Base-by-base conservation (phyloP, 2,329 filamentous ascomycete species). In the Diaporthe citriasiana region DNA sequence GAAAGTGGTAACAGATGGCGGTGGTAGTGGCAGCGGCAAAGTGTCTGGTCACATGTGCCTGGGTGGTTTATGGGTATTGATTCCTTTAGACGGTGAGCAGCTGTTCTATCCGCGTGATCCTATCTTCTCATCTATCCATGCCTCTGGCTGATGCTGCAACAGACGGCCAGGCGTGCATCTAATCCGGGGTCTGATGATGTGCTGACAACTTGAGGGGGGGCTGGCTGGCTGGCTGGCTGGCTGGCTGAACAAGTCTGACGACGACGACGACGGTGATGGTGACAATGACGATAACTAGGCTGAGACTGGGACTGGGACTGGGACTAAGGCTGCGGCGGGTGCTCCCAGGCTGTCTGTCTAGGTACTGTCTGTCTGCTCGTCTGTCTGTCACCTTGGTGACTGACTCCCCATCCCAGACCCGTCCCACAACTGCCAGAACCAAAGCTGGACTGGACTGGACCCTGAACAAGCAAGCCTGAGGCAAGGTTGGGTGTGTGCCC, bases 231-330 rank as follows among this genome's bases (percentile, higher is more conserved):
- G 2, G 30, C n/a, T n/a, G 33, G 19, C 22, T 57, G 55, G 5
- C 45, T 35, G n/a, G 10, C 1, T 19, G 25, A n/a, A 8, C 19
- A n/a, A 10, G 7, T 25, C 17, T 7, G 30, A 33, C 35, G 40
- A 15, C 25, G 38, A 63, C n/a, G 57, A 38, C 12, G 59, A 63
- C 17, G 40, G 38, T 47, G 59, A 63, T 17, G 59, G 47, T 63
- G 59, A 12, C 19, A 45, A 15, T 47, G 59, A 63, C 25, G 59
- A 63, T 63, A 40, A 12, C 19, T 45, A 15, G 63, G 19, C 22
- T 17, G 17, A 51, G 60, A 15, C 40, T 65, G 59, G n/a, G 42
- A 33, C 40, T 60, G 38, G 5, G 25, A 13, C 63, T 13, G 42
- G 22, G 33, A 51, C n/a, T 22, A 27, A 51, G 45, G 22, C 22